phyloP scores from a whole-genome alignment of 495 filamentous ascomycete genomes.

The Xylaria longipes region DNA sequence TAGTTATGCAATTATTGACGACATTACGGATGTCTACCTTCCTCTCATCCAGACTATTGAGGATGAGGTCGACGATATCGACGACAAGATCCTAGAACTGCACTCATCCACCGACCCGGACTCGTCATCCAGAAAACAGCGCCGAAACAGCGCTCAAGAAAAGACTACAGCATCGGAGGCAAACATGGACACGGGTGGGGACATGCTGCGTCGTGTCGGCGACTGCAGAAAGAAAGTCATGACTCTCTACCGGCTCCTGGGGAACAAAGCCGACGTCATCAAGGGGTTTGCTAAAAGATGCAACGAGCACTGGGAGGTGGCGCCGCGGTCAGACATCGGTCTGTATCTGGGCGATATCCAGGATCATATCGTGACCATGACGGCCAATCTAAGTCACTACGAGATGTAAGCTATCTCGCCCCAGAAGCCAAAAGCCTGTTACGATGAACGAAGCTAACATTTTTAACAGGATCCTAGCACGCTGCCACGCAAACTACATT shows the following conservation, averaged over 20 bases:
- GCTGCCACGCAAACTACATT: conserved; percentile 95
- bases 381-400: conserved; percentile 90
- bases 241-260: conserved; percentile 87
- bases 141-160: conserved; percentile 43
- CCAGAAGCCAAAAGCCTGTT: background rate
- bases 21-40: conserved; percentile 94
- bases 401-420: conserved; percentile 72
- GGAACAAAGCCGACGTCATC: conserved; percentile 98
- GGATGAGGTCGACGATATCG: conserved; percentile 88
- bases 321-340: conserved; percentile 92
- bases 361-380: conserved; percentile 99
- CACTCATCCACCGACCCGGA: conserved; percentile 62
- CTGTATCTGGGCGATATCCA: conserved; percentile 97
- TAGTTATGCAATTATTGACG: conserved; percentile 95
- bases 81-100: conserved; percentile 78
- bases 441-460: conserved; percentile 13
- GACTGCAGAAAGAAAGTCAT: conserved; percentile 97
- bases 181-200: conserved; percentile 65
- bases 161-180: conserved; percentile 53
- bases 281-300: conserved; percentile 99
- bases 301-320: conserved; percentile 97
- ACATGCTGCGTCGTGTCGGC: conserved; percentile 89
- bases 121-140: conserved; percentile 40
- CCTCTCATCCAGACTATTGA: conserved; percentile 90
- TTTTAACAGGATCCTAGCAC: conserved; percentile 75